phyloP scores from a whole-genome alignment of 2,329 filamentous ascomycete genomes.

The Epichloe aotearoae region DNA sequence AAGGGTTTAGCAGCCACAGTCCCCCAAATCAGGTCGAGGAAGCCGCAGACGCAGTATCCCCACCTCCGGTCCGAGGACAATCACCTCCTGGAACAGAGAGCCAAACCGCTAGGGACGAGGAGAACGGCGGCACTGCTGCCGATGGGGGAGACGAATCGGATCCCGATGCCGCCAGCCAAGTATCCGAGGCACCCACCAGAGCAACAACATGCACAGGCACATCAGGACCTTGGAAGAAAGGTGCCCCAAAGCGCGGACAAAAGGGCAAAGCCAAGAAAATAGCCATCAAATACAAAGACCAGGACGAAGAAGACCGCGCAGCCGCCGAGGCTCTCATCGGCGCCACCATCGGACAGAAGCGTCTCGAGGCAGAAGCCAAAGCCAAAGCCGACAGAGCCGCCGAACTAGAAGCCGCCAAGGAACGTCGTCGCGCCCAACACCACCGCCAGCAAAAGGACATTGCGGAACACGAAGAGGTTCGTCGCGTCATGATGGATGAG shows the following conservation, averaged over 20 bases:
- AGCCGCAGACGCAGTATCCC: conserved; percentile 12
- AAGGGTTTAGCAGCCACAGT: conserved; percentile 13
- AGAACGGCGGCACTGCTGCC: neutral
- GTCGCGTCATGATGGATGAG: conserved; percentile 44
- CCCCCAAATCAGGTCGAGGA: conserved; percentile 15
- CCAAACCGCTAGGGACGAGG: neutral
- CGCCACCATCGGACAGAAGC: conserved; percentile 51
- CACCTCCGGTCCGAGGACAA: conserved; percentile 13
- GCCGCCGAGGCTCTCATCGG: conserved; percentile 82
- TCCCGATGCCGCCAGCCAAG: conserved; percentile 3
- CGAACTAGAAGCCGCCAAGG: conserved; percentile 57
- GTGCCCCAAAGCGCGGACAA: conserved; percentile 53
- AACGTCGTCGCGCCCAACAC: conserved; percentile 69
- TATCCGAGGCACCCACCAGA: conserved; percentile 10
- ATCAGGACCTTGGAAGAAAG: conserved; percentile 25
- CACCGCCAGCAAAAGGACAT: conserved; percentile 62
- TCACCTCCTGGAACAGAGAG: neutral
- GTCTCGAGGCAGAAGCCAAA: conserved; percentile 53
- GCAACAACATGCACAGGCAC: neutral
- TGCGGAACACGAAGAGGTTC: conserved; percentile 61
- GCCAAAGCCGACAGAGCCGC: conserved; percentile 53
- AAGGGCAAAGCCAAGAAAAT: conserved; percentile 76
- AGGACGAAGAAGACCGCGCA: conserved; percentile 85
- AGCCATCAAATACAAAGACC: conserved; percentile 78
- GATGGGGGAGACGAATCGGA: conserved; percentile 6